phyloP scores from a whole-genome alignment of 1,284 basidiomycete species.

The Ustilago bromivora region DNA sequence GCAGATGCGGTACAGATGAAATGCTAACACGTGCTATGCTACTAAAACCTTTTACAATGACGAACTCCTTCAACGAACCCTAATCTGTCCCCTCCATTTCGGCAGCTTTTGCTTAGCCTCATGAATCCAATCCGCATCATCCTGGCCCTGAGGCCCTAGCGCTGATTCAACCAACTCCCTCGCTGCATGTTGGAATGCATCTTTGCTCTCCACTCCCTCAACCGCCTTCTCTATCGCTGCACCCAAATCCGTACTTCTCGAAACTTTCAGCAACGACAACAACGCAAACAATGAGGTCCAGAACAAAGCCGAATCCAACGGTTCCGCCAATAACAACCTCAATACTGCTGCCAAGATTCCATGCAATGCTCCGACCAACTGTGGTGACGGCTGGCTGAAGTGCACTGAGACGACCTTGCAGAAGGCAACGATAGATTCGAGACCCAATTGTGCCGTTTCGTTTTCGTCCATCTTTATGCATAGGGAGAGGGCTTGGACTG shows the following conservation, averaged over 20 bases:
- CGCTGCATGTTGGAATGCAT: conserved; percentile 23
- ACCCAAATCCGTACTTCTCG: conserved; percentile 23
- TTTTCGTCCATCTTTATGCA: conserved; percentile 50
- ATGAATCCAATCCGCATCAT: conserved; percentile 47
- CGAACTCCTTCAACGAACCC: conserved; percentile 18
- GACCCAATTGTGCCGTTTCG: conserved; percentile 33
- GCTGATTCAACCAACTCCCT: conserved; percentile 32
- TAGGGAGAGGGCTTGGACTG: conserved; percentile 36
- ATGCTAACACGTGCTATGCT: neutral
- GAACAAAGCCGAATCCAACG: conserved; percentile 34
- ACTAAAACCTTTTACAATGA: neutral
- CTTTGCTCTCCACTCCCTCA: conserved; percentile 17
- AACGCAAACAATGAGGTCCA: conserved; percentile 34
- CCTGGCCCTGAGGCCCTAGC: conserved; percentile 13
- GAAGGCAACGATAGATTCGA: conserved; percentile 41
- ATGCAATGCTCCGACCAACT: conserved; percentile 24
- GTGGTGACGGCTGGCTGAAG: conserved; percentile 7
- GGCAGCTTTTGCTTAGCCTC: conserved; percentile 29
- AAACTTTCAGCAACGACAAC: conserved; percentile 31
- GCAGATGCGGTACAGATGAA: conserved; percentile 13
- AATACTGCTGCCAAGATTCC: conserved; percentile 12
- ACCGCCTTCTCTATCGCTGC: conserved; percentile 11
- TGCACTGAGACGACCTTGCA: conserved; percentile 25
- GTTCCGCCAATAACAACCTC: conserved; percentile 31
- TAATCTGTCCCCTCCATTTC: conserved; percentile 35